Base-by-base conservation (phyloP, 139 green algal genomes). In the Picochlorum sp. region DNA sequence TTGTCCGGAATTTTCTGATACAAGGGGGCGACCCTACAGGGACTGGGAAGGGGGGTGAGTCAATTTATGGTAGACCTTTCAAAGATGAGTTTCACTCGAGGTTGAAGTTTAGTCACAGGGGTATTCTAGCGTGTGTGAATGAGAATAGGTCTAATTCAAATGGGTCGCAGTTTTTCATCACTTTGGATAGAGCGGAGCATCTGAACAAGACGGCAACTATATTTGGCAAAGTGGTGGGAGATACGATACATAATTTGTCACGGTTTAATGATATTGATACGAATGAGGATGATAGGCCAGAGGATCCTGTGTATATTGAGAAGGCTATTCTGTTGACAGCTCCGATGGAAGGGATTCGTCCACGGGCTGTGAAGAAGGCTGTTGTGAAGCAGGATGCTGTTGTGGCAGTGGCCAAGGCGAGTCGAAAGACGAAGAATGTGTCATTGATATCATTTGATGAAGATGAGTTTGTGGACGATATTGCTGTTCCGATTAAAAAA, bases 341-440 rank as follows among this genome's bases (percentile, higher is more conserved):
- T 76, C 92, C 92, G 2, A 98, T 98, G 68, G 89, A 96, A 7
- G 92, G 97, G 73, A 88, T 98, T 20, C 78, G 85, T 45, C 88
- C 89, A n/a, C 76, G 86, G 7, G 55, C 21, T 24, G 73, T 44
- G 21, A 34, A 28, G 28, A 38, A 45, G 15, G 63, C 62, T n/a
- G 45, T n/a, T 49, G 62, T 28, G 13, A 69, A 65, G 4, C n/a
- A 54, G 6, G 45, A 61, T n/a, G 67, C 65, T 49, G 75, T 70
- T 63, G 78, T 78, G 63, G 30, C n/a, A 24, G 61, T 15, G 34
- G 34, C 34, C 34, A 41, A 41, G 34, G 34, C 34, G 6, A 65
- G 63, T 59, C 75, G 62, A 70, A 66, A 21, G 60, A 72, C 54
- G 69, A 89, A 88, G 76, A 92, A 92, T 70, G 68, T 90, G 34